Percentiles rank a stretch among this genome's conserved stretches.
Conservation (phyloP, 2,329 filamentous ascomycete genomes). For the Fusarium concolor region DNA sequence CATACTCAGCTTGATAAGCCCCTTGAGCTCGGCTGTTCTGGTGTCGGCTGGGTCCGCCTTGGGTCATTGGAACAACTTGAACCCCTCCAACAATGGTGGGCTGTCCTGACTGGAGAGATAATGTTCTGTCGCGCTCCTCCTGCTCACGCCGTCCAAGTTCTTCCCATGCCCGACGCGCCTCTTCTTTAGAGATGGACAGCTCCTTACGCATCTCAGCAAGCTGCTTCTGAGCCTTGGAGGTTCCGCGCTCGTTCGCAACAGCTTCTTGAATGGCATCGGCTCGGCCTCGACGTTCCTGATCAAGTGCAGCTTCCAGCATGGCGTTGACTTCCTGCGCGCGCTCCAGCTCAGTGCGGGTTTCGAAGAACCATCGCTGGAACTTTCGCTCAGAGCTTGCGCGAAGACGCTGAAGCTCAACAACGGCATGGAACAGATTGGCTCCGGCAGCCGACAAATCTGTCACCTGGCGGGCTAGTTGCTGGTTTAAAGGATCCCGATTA, state of each 20-base stretch:
- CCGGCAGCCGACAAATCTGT: constrained; percentile 97
- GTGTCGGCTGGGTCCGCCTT: constrained; percentile 70
- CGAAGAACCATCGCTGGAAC: constrained; percentile 98
- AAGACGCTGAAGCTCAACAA: constrained; percentile 93
- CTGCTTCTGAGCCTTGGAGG: constrained; percentile 80
- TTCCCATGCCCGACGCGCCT: constrained; percentile 96
- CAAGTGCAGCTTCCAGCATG: constrained; percentile 80
- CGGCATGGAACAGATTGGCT: constrained; percentile 96
- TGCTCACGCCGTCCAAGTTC: constrained; percentile 93
- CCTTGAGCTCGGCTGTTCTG: constrained; percentile 56
- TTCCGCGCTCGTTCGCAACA: constrained; percentile 75
- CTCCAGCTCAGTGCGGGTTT: constrained; percentile 90
- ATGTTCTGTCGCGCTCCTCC: constrained; percentile 87
- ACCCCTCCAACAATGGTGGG: constrained; percentile 92
- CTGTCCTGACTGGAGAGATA: constrained; percentile 86
- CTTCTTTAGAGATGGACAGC: constrained; percentile 93
- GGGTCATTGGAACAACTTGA: constrained; percentile 93
- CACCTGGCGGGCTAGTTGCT: constrained; percentile 92
- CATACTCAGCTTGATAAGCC: constrained; percentile 48
- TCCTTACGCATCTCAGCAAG: constrained; percentile 94
- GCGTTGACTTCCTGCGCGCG: constrained; percentile 84
- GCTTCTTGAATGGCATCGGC: constrained; percentile 74
- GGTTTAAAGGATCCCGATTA: constrained; percentile 81
- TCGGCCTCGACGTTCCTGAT: constrained; percentile 77
- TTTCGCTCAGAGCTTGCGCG: constrained; percentile 96